Conservation (phyloP, 2,329 filamentous ascomycete species). For the Alternaria infectoria region DNA sequence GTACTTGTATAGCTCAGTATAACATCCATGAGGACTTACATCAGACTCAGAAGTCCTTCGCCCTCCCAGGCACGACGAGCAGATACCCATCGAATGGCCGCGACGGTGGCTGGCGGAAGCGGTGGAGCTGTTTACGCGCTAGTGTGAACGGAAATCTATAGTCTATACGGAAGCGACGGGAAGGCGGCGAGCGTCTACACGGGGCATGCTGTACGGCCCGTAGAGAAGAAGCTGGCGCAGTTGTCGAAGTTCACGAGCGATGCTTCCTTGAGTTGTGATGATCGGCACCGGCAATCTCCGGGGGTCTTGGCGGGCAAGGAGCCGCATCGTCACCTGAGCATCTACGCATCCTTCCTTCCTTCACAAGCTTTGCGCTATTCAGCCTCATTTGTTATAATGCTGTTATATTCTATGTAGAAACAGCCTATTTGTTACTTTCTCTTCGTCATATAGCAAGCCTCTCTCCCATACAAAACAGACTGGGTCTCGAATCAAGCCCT, state of each 20-base stretch:
- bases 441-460: no score
- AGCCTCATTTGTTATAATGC: no score
- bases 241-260: neutral
- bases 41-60: conserved; percentile 53
- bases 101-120: neutral
- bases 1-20: conserved; percentile 13
- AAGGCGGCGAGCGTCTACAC: conserved; percentile 9
- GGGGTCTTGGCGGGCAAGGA: conserved; percentile 2
- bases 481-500: no score
- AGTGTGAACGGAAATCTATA: neutral
- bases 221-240: conserved; percentile 20
- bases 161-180: conserved; percentile 4
- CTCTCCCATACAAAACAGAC: no score
- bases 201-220: conserved; percentile 20
- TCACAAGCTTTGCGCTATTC: no score
- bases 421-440: no score
- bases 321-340: conserved; percentile 8
- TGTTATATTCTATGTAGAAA: no score
- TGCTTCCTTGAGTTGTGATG: conserved; percentile 10
- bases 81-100: conserved; percentile 54
- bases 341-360: no score
- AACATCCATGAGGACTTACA: conserved; percentile 39
- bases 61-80: conserved; percentile 56
- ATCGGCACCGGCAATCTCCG: conserved; percentile 8
- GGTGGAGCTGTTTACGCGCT: neutral